Evolutionary conservation across 352 stramenopile species (phyloP).

Genomic region (Phytophthora pistaciae): DNA sequence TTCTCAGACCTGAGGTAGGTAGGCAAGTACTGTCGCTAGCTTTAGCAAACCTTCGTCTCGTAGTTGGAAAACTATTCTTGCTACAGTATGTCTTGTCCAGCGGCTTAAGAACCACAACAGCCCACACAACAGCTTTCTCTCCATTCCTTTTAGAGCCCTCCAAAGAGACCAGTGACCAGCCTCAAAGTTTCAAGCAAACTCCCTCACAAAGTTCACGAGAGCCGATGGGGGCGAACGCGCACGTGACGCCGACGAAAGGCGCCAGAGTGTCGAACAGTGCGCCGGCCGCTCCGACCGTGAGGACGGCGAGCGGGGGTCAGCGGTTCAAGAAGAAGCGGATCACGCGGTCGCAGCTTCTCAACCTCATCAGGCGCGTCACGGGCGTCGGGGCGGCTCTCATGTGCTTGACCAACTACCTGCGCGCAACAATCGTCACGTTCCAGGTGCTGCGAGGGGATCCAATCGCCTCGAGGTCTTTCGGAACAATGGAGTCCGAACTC

Average conservation of each 20-base stretch:
- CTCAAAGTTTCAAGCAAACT: slow-evolving; percentile 5
- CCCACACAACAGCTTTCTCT: neutral
- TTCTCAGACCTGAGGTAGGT: slow-evolving; percentile 1
- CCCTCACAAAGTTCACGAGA: neutral
- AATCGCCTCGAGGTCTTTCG: slow-evolving; percentile 21
- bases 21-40: neutral
- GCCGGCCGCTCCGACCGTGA: slow-evolving; percentile 1
- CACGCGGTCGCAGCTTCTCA: slow-evolving; percentile 25
- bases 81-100: slow-evolving; percentile 14
- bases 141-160: slow-evolving; percentile 1
- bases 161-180: neutral
- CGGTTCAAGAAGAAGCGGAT: slow-evolving; percentile 36
- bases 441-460: slow-evolving; percentile 25
- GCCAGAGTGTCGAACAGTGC: neutral
- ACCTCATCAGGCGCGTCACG: slow-evolving; percentile 30
- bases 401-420: slow-evolving; percentile 38
- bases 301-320: neutral
- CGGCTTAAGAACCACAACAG: neutral
- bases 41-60: slow-evolving; percentile 2
- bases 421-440: slow-evolving; percentile 37
- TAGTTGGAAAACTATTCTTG: slow-evolving; percentile 16
- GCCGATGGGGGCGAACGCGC: slow-evolving; percentile 17
- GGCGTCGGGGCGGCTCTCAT: slow-evolving; percentile 37
- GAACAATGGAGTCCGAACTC: slow-evolving; percentile 24
- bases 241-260: slow-evolving; percentile 26